Conservation (phyloP, 2,329 filamentous ascomycete species). For the Aspergillus puulaauensis region DNA sequence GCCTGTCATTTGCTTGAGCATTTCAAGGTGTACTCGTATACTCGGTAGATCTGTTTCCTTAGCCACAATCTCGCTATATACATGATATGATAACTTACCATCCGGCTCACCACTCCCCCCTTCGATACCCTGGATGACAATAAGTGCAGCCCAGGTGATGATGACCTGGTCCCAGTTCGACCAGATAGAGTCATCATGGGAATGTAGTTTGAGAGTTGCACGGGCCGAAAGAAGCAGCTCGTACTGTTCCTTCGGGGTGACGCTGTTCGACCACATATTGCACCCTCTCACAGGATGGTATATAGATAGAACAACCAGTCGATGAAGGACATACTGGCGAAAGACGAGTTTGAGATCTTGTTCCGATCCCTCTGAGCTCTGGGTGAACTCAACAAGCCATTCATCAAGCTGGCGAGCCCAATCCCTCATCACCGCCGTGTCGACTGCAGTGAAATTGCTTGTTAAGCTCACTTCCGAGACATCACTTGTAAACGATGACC, state of each 20-base stretch:
- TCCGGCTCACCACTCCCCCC: background rate
- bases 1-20: slow-evolving; percentile 3
- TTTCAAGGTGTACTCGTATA: slow-evolving; percentile 4
- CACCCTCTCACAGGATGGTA: slow-evolving; percentile 4
- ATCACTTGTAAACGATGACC: background rate
- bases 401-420: slow-evolving; percentile 7
- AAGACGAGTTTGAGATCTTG: slow-evolving; percentile 3
- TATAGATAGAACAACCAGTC: slow-evolving; percentile 4
- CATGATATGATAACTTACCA: background rate
- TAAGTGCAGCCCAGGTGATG: slow-evolving; percentile 6
- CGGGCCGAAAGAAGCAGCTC: slow-evolving; percentile 2
- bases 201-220: slow-evolving; percentile 5
- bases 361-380: background rate
- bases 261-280: slow-evolving; percentile 3
- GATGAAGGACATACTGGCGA: slow-evolving; percentile 4
- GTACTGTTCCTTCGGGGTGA: background rate
- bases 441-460: slow-evolving; percentile 2
- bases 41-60: background rate
- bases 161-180: slow-evolving; percentile 7
- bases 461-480: background rate
- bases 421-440: slow-evolving; percentile 3
- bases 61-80: background rate
- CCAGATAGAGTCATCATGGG: slow-evolving; percentile 3
- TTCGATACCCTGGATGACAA: slow-evolving; percentile 1
- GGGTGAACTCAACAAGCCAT: slow-evolving; percentile 4